Base-by-base conservation (phyloP, 2,329 filamentous ascomycete genomes). In the Cladosporium sp. region DNA sequence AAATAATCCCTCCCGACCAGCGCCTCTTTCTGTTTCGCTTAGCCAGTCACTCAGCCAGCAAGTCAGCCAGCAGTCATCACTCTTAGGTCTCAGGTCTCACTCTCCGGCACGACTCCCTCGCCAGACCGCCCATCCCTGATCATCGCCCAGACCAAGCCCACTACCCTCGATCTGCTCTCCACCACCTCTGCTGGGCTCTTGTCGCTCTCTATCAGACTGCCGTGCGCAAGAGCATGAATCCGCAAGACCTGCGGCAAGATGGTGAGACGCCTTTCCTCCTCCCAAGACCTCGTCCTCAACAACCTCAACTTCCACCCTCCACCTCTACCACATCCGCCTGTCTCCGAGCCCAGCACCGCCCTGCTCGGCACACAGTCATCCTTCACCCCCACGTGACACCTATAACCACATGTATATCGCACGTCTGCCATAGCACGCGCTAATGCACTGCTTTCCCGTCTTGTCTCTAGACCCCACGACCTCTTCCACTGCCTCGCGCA, bases 141-240 rank as follows among this genome's bases (percentile, higher is more conserved):
- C 37, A 37, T 24, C 38, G n/a, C n/a, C 37, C 44, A 13, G 11
- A 39, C 19, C 44, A 47, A 39, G 44, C 44, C 15, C 32, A 15
- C 32, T n/a, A n/a, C 32, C 32, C 32, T 36, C 32, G n/a, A 11
- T 17, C 7, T 7, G n/a, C 32, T 17, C 13, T 36, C 32, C 22
- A 27, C 22, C 9, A 34, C 32, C 5, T 7, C 32, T 13, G 32
- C 32, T 34, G 32, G 32, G 32, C 43, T 22, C 15, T 4, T 5
- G 5, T 27, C 22, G 4, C 7, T 36, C 32, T 34, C 27, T 22
- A 24, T 41, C 37, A 36, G 18, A 36, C 37, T 32, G 45, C 45
- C 15, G 37, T 27, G 45, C 38, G 45, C 45, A 41, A 48, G 36
- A 48, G 45, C 45, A 48, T 48, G 45, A 48, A 48, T 48, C 45